Conservation (phyloP, 1,284 basidiomycete genomes). For the Macrocystidia cucumis region DNA sequence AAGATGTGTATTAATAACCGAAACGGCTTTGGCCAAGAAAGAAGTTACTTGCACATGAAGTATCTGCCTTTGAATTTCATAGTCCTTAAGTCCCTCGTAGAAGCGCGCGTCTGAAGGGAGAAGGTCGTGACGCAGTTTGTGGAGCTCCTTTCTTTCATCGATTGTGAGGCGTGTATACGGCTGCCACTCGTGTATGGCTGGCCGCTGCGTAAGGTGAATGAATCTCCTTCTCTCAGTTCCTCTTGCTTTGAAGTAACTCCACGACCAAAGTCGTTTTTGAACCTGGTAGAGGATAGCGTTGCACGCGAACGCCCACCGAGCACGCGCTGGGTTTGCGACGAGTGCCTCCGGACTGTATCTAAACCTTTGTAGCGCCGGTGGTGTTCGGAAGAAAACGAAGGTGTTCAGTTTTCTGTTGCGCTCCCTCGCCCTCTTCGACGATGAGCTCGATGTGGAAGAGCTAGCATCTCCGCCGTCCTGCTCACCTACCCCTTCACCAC, state of each 20-base stretch:
- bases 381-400: conserved; percentile 17
- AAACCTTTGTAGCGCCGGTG: conserved; percentile 19
- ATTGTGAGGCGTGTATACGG: too few species aligned
- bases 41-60: conserved; percentile 23
- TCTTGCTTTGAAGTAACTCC: conserved; percentile 19
- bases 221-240: conserved; percentile 20
- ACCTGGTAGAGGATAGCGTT: conserved; percentile 17
- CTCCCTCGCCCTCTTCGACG: too few species aligned
- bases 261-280: conserved; percentile 18
- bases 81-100: conserved; percentile 22
- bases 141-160: too few species aligned
- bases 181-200: too few species aligned
- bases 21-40: neutral
- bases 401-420: too few species aligned
- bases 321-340: conserved; percentile 15
- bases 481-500: too few species aligned
- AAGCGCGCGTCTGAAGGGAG: conserved; percentile 25
- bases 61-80: conserved; percentile 25
- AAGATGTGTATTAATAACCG: neutral
- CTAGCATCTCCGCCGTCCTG: too few species aligned
- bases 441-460: too few species aligned
- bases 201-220: conserved; percentile 21
- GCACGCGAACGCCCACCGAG: conserved; percentile 22
- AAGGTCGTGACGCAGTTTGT: too few species aligned
- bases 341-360: conserved; percentile 15